Evolutionary conservation across 495 filamentous ascomycete genomes (phyloP).

Genomic region (Tuber borchii): DNA sequence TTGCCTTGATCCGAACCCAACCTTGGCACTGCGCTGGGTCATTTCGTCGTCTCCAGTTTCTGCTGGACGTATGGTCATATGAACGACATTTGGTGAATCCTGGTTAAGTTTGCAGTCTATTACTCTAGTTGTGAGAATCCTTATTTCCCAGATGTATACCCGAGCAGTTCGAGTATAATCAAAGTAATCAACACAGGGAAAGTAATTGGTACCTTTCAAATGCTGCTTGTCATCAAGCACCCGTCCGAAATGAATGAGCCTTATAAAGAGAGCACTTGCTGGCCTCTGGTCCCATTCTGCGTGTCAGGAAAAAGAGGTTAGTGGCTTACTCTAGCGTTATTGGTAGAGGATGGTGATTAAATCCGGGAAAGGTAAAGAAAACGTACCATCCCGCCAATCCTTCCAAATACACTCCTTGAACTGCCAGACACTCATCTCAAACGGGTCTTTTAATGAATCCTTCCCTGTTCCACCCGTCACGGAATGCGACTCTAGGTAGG

Average conservation of each 20-base stretch:
- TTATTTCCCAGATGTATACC: background rate
- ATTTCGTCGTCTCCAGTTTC: slow-evolving; percentile 40
- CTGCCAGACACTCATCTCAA: slow-evolving; percentile 41
- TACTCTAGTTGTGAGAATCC: background rate
- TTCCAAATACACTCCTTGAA: slow-evolving; percentile 43
- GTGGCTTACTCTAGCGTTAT: background rate
- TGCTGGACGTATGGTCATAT: slow-evolving; percentile 41
- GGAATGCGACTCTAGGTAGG: slow-evolving; percentile 56
- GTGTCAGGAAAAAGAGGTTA: background rate
- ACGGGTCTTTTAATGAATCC: slow-evolving; percentile 34
- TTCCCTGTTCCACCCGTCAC: slow-evolving; percentile 26
- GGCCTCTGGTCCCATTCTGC: slow-evolving; percentile 41
- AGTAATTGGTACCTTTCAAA: slow-evolving; percentile 33
- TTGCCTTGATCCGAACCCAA: slow-evolving; percentile 25
- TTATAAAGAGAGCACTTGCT: slow-evolving; percentile 42
- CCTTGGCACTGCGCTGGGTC: slow-evolving; percentile 39
- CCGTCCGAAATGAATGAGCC: slow-evolving; percentile 40
- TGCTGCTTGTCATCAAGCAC: slow-evolving; percentile 36
- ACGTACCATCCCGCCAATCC: slow-evolving; percentile 41
- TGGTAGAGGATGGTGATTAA: background rate
- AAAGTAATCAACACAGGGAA: background rate
- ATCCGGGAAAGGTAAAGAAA: background rate
- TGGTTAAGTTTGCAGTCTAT: slow-evolving; percentile 39
- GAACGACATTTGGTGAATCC: slow-evolving; percentile 39
- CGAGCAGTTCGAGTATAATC: background rate